Percentiles rank a stretch among this genome's conserved stretches.
phyloP scores from a whole-genome alignment of 164 flowering plant species.

The Platanus orientalis region DNA sequence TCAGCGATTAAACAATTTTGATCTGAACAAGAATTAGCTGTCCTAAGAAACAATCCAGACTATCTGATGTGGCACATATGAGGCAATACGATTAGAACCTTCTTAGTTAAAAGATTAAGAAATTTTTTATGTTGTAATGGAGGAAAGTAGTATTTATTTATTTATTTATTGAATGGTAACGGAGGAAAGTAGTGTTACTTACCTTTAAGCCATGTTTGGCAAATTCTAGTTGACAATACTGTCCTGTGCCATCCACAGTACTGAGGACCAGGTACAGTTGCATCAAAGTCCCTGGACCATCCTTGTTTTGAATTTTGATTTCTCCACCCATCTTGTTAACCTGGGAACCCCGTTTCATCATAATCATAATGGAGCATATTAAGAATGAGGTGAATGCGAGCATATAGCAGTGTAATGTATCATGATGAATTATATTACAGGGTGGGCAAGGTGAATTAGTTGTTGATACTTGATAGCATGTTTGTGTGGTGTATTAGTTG shows the following conservation, averaged over 20 bases:
- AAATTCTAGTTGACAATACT: constrained; percentile 36
- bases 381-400: not conserved
- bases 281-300: constrained; percentile 90
- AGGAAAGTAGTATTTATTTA: too few relatives aligned
- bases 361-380: not conserved
- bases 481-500: not conserved
- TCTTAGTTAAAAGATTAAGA: not conserved
- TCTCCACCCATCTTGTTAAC: constrained; percentile 96
- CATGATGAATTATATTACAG: too few relatives aligned
- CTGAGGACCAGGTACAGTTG: constrained; percentile 58
- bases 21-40: too few relatives aligned
- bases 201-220: constrained; percentile 46
- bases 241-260: constrained; percentile 37
- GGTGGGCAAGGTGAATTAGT: too few relatives aligned
- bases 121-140: too few relatives aligned
- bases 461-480: not conserved
- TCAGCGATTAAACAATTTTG: too few relatives aligned
- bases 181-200: constrained; percentile 25
- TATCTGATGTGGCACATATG: too few relatives aligned
- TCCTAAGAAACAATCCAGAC: too few relatives aligned
- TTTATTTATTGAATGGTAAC: too few relatives aligned
- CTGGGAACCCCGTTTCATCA: constrained; percentile 30
- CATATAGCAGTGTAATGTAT: not conserved
- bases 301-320: constrained; percentile 78
- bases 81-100: too few relatives aligned